Evolutionary conservation across 306 rosid species (phyloP).

Genomic region (Macrotyloma uniflorum): DNA sequence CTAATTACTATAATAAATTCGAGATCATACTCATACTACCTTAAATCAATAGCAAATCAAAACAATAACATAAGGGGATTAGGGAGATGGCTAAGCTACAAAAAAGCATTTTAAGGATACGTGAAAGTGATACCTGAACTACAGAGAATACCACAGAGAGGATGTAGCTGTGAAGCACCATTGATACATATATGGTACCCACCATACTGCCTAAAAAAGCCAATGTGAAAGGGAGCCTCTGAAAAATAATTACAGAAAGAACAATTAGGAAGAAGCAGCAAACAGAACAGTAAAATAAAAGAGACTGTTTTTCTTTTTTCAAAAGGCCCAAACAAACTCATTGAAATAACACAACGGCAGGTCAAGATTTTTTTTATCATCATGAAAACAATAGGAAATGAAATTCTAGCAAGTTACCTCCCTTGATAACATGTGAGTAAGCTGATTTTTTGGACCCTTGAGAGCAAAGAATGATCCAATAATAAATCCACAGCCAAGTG

Average conservation of each 20-base stretch:
- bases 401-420: slow-evolving; percentile 62
- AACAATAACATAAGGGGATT: slow-evolving; percentile 12
- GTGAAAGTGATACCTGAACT: slow-evolving; percentile 70
- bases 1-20: slow-evolving; percentile 20
- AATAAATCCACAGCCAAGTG: slow-evolving; percentile 94
- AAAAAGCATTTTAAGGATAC: slow-evolving; percentile 2
- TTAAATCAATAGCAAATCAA: slow-evolving; percentile 26
- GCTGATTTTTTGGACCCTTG: slow-evolving; percentile 88
- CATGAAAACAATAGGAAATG: slow-evolving; percentile 12
- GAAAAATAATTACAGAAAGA: slow-evolving; percentile 42
- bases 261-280: slow-evolving; percentile 25
- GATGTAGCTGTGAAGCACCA: slow-evolving; percentile 93
- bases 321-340: slow-evolving; percentile 9
- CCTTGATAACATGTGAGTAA: slow-evolving; percentile 84
- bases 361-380: background rate
- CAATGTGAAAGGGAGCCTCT: slow-evolving; percentile 92
- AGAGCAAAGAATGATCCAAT: slow-evolving; percentile 95
- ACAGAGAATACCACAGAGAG: slow-evolving; percentile 95
- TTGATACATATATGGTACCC: slow-evolving; percentile 93
- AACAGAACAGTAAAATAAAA: slow-evolving; percentile 25
- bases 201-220: slow-evolving; percentile 84
- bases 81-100: slow-evolving; percentile 18
- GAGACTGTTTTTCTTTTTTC: background rate
- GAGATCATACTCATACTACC: slow-evolving; percentile 8
- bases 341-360: slow-evolving; percentile 1